Evolutionary conservation across 306 rosid genomes (phyloP).

Genomic region (Glycyrrhiza uralensis): DNA sequence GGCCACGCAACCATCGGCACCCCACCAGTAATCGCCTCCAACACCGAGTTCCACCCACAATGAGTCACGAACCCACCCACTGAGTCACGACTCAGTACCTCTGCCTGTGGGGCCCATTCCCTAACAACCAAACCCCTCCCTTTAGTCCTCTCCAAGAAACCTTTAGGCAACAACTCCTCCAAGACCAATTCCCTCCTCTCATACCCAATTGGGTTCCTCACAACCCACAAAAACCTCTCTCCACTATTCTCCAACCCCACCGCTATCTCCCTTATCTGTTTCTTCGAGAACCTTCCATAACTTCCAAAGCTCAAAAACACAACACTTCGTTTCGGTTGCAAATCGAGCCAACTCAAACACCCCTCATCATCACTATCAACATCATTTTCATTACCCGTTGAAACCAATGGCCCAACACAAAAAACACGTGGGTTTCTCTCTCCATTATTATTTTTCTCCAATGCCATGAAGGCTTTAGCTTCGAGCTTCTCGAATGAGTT

Average conservation of each 20-base stretch:
- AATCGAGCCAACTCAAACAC: slow-evolving; percentile 47
- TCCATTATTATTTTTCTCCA: slow-evolving; percentile 40
- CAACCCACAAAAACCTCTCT: slow-evolving; percentile 50
- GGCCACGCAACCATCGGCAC: slow-evolving; percentile 44
- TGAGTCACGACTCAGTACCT: slow-evolving; percentile 32
- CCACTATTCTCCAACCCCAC: slow-evolving; percentile 46
- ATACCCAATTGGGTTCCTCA: slow-evolving; percentile 32
- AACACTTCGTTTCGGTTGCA: slow-evolving; percentile 42
- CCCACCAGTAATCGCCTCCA: slow-evolving; percentile 16
- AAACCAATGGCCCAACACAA: slow-evolving; percentile 40
- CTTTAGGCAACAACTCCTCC: slow-evolving; percentile 38
- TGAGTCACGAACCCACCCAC: slow-evolving; percentile 40
- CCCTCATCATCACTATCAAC: background rate
- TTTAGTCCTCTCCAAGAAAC: slow-evolving; percentile 38
- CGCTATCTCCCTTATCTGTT: slow-evolving; percentile 43
- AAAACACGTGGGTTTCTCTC: slow-evolving; percentile 23
- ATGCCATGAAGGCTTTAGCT: slow-evolving; percentile 17
- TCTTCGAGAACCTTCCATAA: slow-evolving; percentile 39
- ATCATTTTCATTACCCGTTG: background rate
- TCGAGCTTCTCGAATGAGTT: slow-evolving; percentile 44
- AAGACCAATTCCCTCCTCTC: slow-evolving; percentile 7
- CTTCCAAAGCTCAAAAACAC: slow-evolving; percentile 62
- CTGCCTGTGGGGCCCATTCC: slow-evolving; percentile 55
- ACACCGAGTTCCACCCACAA: slow-evolving; percentile 41
- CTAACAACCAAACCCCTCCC: slow-evolving; percentile 23